phyloP scores from a whole-genome alignment of 768 basidiomycete species.

The Auriculariales sp. region DNA sequence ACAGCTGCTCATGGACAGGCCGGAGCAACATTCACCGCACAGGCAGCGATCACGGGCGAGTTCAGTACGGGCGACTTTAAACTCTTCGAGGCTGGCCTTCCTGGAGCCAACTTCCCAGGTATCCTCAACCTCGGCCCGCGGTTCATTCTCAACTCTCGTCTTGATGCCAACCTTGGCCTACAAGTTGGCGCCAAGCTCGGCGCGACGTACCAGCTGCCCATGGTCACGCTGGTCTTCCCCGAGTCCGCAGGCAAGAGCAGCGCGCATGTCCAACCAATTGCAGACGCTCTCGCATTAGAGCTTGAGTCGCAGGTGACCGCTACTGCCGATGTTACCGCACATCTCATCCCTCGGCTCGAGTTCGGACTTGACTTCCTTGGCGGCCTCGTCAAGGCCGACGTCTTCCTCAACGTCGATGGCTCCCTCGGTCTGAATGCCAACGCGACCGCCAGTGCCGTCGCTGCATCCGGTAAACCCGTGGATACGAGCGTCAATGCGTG shows the following conservation, averaged over 20 bases:
- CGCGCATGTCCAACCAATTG: neutral
- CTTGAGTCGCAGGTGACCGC: conserved; percentile 24
- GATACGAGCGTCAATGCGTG: conserved; percentile 25
- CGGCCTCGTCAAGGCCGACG: conserved; percentile 18
- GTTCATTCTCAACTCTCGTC: conserved; percentile 27
- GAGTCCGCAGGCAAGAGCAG: neutral
- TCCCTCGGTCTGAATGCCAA: conserved; percentile 14
- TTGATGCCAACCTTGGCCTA: conserved; percentile 20
- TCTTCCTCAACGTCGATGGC: conserved; percentile 17
- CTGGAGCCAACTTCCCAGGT: conserved; percentile 35
- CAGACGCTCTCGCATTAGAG: conserved; percentile 25
- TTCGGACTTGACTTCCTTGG: conserved; percentile 30
- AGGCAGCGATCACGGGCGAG: conserved; percentile 12
- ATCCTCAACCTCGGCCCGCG: conserved; percentile 34
- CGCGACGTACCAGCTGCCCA: neutral
- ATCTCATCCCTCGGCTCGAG: conserved; percentile 31
- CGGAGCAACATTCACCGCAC: neutral
- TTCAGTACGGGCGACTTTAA: conserved; percentile 29
- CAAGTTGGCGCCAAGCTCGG: conserved; percentile 20
- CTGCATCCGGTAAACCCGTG: neutral
- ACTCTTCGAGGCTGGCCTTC: conserved; percentile 28
- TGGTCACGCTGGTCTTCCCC: conserved; percentile 4
- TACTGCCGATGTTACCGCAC: conserved; percentile 27
- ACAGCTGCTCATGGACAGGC: conserved; percentile 15
- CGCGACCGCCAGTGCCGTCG: conserved; percentile 4